Conservation (phyloP, 352 stramenopile genomes). For the Aphanomyces stellatus region DNA sequence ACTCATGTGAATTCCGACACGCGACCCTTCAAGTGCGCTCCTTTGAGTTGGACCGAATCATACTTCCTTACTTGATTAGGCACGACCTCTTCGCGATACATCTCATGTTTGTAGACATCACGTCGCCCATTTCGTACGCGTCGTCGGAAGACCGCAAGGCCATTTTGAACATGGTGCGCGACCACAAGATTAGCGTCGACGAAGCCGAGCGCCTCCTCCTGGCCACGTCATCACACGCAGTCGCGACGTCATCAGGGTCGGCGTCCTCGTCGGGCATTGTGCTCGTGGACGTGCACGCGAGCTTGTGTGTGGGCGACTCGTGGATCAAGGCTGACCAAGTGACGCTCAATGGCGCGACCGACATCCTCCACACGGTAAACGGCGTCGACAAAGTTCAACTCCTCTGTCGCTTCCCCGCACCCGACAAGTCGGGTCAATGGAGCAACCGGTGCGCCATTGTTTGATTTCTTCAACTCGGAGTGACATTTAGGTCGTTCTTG, state of each 20-base stretch:
- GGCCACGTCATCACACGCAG: neutral
- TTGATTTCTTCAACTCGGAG: neutral
- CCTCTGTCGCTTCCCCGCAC: neutral
- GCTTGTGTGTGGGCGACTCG: neutral
- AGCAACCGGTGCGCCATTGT: neutral
- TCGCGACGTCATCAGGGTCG: neutral
- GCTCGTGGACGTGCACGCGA: neutral
- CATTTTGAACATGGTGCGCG: constrained; percentile 9
- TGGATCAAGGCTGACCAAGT: neutral
- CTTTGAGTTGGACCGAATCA: neutral
- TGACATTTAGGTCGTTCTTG: constrained; percentile 11
- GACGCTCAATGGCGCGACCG: neutral
- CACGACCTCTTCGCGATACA: neutral
- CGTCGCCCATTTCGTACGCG: neutral
- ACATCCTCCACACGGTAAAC: neutral
- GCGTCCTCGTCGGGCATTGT: neutral
- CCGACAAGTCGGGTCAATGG: constrained; percentile 9
- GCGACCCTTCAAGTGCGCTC: neutral
- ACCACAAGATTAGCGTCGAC: constrained; percentile 9
- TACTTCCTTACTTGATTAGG: neutral
- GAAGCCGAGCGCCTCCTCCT: constrained; percentile 8
- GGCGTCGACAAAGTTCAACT: neutral
- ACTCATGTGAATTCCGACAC: neutral
- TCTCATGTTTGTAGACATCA: neutral
- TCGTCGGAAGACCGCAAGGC: constrained; percentile 9